A percentile compares a stretch with the other conserved stretches of the same genome.
These are phyloP conservation scores for Fusarium tuaranense DNA, from an alignment of 2,329 filamentous ascomycete species.

Conservation along the genomic window DNA sequence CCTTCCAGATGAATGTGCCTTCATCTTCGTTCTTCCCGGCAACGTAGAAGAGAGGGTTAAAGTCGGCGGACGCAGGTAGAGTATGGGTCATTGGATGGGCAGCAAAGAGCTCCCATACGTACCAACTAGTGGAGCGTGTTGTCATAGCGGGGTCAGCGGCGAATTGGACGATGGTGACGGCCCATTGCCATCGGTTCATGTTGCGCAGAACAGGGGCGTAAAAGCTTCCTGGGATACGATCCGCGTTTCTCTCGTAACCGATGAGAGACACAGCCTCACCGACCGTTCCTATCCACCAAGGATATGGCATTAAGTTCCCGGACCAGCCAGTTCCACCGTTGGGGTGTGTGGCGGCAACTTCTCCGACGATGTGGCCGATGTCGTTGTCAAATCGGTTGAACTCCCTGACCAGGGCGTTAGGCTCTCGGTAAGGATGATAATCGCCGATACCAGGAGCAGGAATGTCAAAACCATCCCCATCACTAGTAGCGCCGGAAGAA, in stretches of 20 bases:
- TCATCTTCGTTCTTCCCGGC: constrained; percentile 58
- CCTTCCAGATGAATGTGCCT: constrained; percentile 61
- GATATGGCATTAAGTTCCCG: constrained; percentile 59
- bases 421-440: constrained; percentile 64
- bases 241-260: constrained; percentile 73
- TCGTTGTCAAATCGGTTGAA: constrained; percentile 67
- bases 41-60: constrained; percentile 63
- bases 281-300: constrained; percentile 71
- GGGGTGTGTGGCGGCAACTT: constrained; percentile 64
- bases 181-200: constrained; percentile 64
- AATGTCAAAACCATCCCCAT: constrained; percentile 54
- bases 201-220: constrained; percentile 64
- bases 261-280: constrained; percentile 75
- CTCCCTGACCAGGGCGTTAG: constrained; percentile 60
- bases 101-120: constrained; percentile 62
- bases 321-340: constrained; percentile 63
- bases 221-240: constrained; percentile 65
- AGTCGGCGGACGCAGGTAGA: constrained; percentile 56
- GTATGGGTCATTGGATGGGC: constrained; percentile 59
- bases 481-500: constrained; percentile 59
- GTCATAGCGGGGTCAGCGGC: constrained; percentile 61
- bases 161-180: constrained; percentile 63
- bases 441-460: constrained; percentile 58
- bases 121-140: constrained; percentile 63
- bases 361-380: constrained; percentile 56